Base-by-base conservation (phyloP, 352 stramenopile genomes). In the Phytophthora foliorum region DNA sequence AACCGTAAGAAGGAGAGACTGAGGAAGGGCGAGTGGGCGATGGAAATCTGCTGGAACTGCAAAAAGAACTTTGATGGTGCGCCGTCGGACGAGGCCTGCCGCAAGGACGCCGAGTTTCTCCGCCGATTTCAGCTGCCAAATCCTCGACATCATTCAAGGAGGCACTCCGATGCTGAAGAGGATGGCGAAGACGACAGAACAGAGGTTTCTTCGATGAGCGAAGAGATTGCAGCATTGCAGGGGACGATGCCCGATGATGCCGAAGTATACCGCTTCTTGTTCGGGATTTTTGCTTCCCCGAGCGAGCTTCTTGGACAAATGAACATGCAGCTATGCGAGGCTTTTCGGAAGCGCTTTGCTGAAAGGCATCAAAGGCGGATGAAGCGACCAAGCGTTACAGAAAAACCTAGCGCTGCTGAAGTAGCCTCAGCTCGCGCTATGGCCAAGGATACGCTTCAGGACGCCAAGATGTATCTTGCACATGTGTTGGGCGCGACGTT, bases 41-140 rank as follows among this genome's bases (percentile, higher is more conserved):
- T 88, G 74, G 65, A 88, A 53, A 87, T 92, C 29, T 92, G 84
- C 69, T 90, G 84, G 81, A 75, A 81, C 22, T 85, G 80, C 67
- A 89, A 88, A 56, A 77, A 84, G 39, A 64, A 57, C n/a, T 84
- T 81, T 46, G 53, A 67, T 21, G 77, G 66, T 2, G 69, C 64
- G 0, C 66, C 72, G 4, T 87, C 81, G 9, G 84, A 92, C 51
- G 80, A 85, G 4, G 61, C 66, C 2, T 90, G 82, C 27, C 73
- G 71, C 4, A 90, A 88, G 41, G 84, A 92, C 29, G 81, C 74
- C 2, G 81, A 90, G 58, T 76, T 92, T 11, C 38, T 82, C 1
- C 69, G 79, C 17, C 69, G 84, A 1, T 90, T 92, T 49, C 80
- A 90, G 38, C n/a, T 73, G 6, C 39, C 49, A 24, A 48, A 67